A percentile compares a stretch with the other conserved stretches of the same genome.
Evolutionary conservation across 1,284 basidiomycete species (phyloP).

Genomic region (Tausonia pullulans): DNA sequence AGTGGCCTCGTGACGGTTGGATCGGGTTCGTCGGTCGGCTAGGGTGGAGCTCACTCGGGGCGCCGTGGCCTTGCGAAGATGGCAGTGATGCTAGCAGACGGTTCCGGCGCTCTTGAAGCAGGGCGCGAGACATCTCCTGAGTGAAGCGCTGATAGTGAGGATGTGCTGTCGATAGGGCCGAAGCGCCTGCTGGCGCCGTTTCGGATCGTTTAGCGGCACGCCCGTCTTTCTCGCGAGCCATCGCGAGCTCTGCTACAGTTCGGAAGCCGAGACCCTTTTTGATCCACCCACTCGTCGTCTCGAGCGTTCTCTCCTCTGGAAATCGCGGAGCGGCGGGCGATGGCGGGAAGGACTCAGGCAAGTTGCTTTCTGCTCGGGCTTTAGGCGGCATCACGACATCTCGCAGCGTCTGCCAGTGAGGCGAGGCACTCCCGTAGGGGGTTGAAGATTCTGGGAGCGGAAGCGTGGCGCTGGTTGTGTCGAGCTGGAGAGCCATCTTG

Average conservation of each 20-base stretch:
- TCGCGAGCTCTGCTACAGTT: constrained; percentile 49
- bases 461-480: too few species aligned
- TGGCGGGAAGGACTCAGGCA: constrained; percentile 10
- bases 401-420: constrained; percentile 46
- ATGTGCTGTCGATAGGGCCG: background rate
- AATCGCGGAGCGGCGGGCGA: constrained; percentile 23
- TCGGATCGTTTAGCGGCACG: background rate
- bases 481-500: too few species aligned
- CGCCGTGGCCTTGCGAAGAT: constrained; percentile 20
- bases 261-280: constrained; percentile 45
- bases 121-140: constrained; percentile 26
- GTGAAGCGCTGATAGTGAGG: background rate
- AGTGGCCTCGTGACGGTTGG: too few species aligned
- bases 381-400: constrained; percentile 41
- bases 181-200: background rate
- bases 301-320: constrained; percentile 18
- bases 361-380: constrained; percentile 21
- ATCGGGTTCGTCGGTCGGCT: too few species aligned
- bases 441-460: too few species aligned
- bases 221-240: background rate
- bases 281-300: constrained; percentile 12
- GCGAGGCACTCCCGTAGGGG: constrained; percentile 20
- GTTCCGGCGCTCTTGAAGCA: constrained; percentile 37
- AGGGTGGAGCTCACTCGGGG: too few species aligned
- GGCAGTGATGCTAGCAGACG: constrained; percentile 31